Conservation (phyloP, 352 stramenopile species). For the Phytophthora citrophthora region DNA sequence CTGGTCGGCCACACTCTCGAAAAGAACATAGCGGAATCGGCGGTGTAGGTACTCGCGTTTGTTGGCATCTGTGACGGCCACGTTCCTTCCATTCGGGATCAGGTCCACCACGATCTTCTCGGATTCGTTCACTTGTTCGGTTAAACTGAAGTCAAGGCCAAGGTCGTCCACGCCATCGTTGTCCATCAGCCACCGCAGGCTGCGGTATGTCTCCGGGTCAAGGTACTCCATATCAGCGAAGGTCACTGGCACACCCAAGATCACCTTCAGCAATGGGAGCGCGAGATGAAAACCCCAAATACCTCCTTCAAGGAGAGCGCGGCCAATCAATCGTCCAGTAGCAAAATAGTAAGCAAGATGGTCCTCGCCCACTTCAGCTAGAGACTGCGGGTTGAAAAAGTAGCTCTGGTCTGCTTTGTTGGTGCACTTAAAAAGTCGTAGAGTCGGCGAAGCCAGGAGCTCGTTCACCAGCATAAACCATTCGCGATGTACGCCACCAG, state of each 20-base stretch:
- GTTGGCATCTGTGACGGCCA: conserved; percentile 95
- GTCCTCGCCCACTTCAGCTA: conserved; percentile 54
- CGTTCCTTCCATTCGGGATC: conserved; percentile 50
- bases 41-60: conserved; percentile 93
- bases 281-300: conserved; percentile 94
- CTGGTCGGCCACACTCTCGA: conserved; percentile 62
- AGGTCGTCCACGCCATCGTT: conserved; percentile 61
- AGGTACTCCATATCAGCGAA: conserved; percentile 93
- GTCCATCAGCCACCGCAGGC: conserved; percentile 58
- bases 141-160: conserved; percentile 68
- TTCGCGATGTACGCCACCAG: conserved; percentile 91
- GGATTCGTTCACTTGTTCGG: conserved; percentile 35
- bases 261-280: conserved; percentile 96
- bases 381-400: conserved; percentile 69
- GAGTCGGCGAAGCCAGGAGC: conserved; percentile 47
- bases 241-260: conserved; percentile 95
- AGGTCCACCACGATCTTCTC: conserved; percentile 53
- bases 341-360: conserved; percentile 71
- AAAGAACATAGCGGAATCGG: conserved; percentile 68
- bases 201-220: conserved; percentile 62
- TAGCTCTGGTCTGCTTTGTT: conserved; percentile 70
- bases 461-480: conserved; percentile 91
- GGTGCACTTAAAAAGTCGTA: conserved; percentile 60
- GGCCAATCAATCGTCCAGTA: conserved; percentile 65
- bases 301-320: conserved; percentile 85